Conservation (phyloP, 2,329 filamentous ascomycete genomes). For the Trichoderma brevicompactum region DNA sequence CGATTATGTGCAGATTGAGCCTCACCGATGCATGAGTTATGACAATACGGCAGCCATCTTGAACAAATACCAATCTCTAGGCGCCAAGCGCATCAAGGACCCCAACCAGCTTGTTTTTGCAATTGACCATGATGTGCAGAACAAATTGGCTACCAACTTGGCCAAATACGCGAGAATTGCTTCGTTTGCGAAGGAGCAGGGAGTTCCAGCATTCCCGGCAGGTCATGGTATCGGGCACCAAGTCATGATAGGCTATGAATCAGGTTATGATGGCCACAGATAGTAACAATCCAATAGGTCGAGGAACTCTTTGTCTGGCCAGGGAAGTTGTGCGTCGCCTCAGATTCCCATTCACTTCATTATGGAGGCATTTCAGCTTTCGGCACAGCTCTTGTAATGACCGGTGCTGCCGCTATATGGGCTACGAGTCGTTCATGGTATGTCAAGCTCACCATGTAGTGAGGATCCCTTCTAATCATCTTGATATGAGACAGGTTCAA, state of each 20-base stretch:
- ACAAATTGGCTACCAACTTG: too few species aligned
- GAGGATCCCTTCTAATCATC: too few species aligned
- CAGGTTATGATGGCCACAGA: neutral
- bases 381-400: slow-evolving; percentile 81
- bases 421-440: too few species aligned
- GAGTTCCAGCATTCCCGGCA: slow-evolving; percentile 75
- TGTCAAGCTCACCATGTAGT: too few species aligned
- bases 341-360: slow-evolving; percentile 76
- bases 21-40: slow-evolving; percentile 81
- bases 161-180: too few species aligned
- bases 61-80: neutral
- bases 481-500: slow-evolving; percentile 75
- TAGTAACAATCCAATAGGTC: neutral
- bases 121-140: slow-evolving; percentile 87
- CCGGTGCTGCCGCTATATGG: slow-evolving; percentile 86
- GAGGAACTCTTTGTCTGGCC: slow-evolving; percentile 70
- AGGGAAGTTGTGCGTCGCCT: slow-evolving; percentile 78
- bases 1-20: slow-evolving; percentile 74
- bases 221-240: slow-evolving; percentile 88
- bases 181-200: slow-evolving; percentile 81
- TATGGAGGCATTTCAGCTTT: slow-evolving; percentile 80
- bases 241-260: slow-evolving; percentile 73
- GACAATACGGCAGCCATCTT: slow-evolving; percentile 64
- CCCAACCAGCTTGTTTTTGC: neutral
- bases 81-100: neutral